These are phyloP conservation scores for Glonium stellatum DNA, from an alignment of 495 filamentous ascomycete species.

Conservation along the genomic window DNA sequence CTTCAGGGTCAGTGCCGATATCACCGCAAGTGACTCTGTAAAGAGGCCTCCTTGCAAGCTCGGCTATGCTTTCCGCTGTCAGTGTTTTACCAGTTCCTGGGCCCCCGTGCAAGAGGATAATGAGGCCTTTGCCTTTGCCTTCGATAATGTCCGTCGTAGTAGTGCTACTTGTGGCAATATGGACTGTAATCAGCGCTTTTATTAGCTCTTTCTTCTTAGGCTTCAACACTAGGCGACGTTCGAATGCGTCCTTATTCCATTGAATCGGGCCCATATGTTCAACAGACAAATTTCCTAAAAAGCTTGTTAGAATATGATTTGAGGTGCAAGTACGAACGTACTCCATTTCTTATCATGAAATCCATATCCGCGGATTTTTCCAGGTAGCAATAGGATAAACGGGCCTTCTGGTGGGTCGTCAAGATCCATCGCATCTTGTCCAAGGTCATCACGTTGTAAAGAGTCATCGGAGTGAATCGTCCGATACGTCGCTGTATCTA, in stretches of 20 bases:
- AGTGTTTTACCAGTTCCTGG: conserved; percentile 56
- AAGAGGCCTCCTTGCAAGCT: conserved; percentile 3
- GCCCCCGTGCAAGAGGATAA: conserved; percentile 51
- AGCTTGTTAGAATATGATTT: too few species aligned
- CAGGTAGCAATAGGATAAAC: background rate
- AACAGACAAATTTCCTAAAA: background rate
- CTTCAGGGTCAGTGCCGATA: conserved; percentile 2
- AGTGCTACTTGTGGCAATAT: conserved; percentile 30
- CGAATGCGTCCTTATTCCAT: conserved; percentile 50
- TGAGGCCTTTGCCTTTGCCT: conserved; percentile 49
- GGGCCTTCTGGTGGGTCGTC: background rate
- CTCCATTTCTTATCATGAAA: conserved; percentile 1
- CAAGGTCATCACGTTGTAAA: background rate
- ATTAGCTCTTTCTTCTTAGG: conserved; percentile 48
- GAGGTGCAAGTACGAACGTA: background rate
- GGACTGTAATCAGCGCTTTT: conserved; percentile 43
- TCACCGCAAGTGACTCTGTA: conserved; percentile 19
- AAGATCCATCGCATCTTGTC: background rate
- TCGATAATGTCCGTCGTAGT: conserved; percentile 16
- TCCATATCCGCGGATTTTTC: background rate
- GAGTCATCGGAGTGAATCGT: background rate
- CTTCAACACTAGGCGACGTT: conserved; percentile 47
- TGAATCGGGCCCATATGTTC: background rate
- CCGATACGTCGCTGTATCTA: background rate
- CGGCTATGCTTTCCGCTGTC: conserved; percentile 5